These are phyloP conservation scores for Blepharisma undulans DNA, from an alignment of 169 alveolate genomes.

Conservation along the genomic window DNA sequence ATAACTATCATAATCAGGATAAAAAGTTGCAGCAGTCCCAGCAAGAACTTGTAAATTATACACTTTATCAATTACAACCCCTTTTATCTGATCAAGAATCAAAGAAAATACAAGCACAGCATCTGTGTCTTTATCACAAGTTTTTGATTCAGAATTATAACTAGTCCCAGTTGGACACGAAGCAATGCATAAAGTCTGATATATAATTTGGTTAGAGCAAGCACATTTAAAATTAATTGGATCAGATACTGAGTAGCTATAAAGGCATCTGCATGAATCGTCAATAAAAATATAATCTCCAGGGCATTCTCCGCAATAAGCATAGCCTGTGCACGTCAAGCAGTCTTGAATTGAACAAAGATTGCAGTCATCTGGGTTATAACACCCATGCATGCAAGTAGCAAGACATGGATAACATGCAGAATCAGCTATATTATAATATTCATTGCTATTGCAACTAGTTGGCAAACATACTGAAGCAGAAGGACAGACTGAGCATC, in stretches of 20 bases:
- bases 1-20: neutral
- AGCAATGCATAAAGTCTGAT: neutral
- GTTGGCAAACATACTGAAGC: neutral
- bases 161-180: neutral
- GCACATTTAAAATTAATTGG: neutral
- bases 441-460: neutral
- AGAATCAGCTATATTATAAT: neutral
- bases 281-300: neutral
- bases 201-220: neutral
- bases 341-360: neutral
- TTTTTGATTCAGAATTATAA: neutral
- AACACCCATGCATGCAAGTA: neutral
- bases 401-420: neutral
- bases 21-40: neutral
- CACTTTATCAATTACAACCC: neutral
- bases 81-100: neutral
- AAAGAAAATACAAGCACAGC: neutral
- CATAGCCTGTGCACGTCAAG: neutral
- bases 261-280: neutral
- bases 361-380: slow-evolving; percentile 1
- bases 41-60: neutral
- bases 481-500: neutral
- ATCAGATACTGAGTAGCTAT: neutral
- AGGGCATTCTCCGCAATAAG: neutral
- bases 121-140: neutral